These are phyloP conservation scores for Chrysoporthe deuterocubensis DNA, from an alignment of 2,329 filamentous ascomycete species.

Conservation along the genomic window DNA sequence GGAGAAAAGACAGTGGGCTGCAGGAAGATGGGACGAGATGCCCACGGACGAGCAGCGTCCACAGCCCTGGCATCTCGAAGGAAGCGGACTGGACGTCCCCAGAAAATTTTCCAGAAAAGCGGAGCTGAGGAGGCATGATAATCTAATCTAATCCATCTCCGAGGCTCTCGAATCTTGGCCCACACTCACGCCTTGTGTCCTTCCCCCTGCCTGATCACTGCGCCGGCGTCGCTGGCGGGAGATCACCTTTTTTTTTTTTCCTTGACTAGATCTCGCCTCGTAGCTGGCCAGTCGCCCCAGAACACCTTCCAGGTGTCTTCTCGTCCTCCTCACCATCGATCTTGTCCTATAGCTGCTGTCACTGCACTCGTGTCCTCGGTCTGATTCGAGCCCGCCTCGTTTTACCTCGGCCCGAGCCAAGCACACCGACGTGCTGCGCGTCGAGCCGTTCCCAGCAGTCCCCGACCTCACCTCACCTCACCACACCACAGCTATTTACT, in stretches of 20 bases:
- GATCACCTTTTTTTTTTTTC: neutral
- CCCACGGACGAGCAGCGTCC: too few species aligned
- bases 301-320: neutral
- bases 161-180: constrained; percentile 12
- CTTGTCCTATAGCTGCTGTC: neutral
- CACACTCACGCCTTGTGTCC: constrained; percentile 11
- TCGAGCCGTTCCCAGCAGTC: neutral
- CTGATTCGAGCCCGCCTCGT: neutral
- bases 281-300: neutral
- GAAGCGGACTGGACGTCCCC: too few species aligned
- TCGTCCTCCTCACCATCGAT: neutral
- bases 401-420: neutral
- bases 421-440: neutral
- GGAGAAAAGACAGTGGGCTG: too few species aligned
- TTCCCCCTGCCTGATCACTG: constrained; percentile 20
- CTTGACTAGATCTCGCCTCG: neutral
- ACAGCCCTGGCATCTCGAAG: too few species aligned
- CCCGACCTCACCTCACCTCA: too few species aligned
- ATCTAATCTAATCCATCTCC: constrained; percentile 15
- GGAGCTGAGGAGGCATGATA: neutral
- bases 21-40: too few species aligned
- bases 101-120: neutral
- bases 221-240: constrained; percentile 15
- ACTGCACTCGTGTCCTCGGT: neutral
- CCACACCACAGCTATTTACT: too few species aligned